Percentiles rank a stretch among this genome's conserved stretches.
These are phyloP conservation scores for Lepidium africanum DNA, from an alignment of 345 rosid species.

Conservation along the genomic window DNA sequence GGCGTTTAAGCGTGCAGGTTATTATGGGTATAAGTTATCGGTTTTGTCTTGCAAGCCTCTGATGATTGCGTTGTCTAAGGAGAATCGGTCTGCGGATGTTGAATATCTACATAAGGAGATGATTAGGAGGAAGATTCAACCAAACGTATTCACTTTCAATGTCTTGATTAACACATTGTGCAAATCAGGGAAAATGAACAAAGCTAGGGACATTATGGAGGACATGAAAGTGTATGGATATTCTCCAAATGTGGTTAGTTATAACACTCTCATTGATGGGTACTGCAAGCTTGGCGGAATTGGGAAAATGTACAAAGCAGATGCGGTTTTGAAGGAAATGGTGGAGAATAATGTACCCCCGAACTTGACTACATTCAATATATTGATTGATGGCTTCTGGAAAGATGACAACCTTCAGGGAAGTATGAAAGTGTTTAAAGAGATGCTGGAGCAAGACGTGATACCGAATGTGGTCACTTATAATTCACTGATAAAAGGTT, in stretches of 20 bases:
- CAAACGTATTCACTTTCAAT: constrained; percentile 44
- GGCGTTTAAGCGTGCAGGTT: constrained; percentile 73
- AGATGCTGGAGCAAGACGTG: constrained; percentile 63
- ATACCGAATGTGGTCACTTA: constrained; percentile 51
- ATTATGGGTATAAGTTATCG: constrained; percentile 62
- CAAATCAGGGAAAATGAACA: constrained; percentile 66
- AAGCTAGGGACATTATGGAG: constrained; percentile 54
- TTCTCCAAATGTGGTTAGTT: constrained; percentile 49
- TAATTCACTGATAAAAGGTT: constrained; percentile 51
- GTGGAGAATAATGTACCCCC: constrained; percentile 37
- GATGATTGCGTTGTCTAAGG: constrained; percentile 57
- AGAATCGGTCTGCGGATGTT: constrained; percentile 34
- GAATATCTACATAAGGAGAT: constrained; percentile 62
- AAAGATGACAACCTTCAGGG: constrained; percentile 52
- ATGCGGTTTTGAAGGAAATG: constrained; percentile 64
- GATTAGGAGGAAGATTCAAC: constrained; percentile 52
- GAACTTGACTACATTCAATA: constrained; percentile 61
- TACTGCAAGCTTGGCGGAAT: constrained; percentile 54
- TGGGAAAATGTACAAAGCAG: constrained; percentile 77
- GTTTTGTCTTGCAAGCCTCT: constrained; percentile 64
- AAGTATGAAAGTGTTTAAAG: constrained; percentile 50
- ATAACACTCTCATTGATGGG: constrained; percentile 65
- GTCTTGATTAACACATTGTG: constrained; percentile 51
- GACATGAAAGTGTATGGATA: constrained; percentile 59
- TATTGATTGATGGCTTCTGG: constrained; percentile 73